Evolutionary conservation across 2,329 filamentous ascomycete genomes (phyloP).

Genomic region (Diatrype stigma): DNA sequence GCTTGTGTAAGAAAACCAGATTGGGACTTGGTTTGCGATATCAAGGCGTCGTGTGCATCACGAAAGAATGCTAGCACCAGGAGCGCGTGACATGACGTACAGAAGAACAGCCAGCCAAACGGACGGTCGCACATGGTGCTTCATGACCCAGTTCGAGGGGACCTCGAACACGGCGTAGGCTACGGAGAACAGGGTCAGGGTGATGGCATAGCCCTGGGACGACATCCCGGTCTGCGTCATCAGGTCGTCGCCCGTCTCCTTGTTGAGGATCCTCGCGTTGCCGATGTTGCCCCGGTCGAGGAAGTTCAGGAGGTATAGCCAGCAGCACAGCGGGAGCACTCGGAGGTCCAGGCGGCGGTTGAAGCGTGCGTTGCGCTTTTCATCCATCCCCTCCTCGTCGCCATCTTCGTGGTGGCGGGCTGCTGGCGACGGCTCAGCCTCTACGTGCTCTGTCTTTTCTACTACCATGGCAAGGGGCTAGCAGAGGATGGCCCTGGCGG

Average conservation of each 20-base stretch:
- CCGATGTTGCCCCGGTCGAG: conserved; percentile 48
- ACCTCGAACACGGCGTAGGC: conserved; percentile 61
- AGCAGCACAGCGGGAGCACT: conserved; percentile 45
- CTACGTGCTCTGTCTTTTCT: conserved; percentile 11
- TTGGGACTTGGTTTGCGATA: neutral
- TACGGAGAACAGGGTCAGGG: conserved; percentile 58
- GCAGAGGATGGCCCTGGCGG: neutral
- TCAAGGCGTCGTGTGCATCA: no score
- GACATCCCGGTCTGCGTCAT: conserved; percentile 27
- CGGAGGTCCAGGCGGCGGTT: conserved; percentile 28
- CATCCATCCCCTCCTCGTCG: conserved; percentile 12
- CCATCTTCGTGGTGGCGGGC: conserved; percentile 3
- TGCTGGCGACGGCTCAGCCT: conserved; percentile 1
- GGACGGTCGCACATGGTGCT: conserved; percentile 52
- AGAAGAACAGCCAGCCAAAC: conserved; percentile 63
- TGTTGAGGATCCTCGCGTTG: conserved; percentile 45
- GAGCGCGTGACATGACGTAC: conserved; percentile 12
- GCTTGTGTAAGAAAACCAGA: neutral
- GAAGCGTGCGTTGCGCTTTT: conserved; percentile 14
- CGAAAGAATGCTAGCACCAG: no score
- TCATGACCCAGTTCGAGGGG: conserved; percentile 60
- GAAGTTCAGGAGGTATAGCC: conserved; percentile 52
- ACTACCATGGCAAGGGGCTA: neutral
- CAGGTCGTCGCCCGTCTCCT: conserved; percentile 37
- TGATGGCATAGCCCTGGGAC: conserved; percentile 53